phyloP scores from a whole-genome alignment of 2,329 filamentous ascomycete genomes.

The Talaromyces sp. region DNA sequence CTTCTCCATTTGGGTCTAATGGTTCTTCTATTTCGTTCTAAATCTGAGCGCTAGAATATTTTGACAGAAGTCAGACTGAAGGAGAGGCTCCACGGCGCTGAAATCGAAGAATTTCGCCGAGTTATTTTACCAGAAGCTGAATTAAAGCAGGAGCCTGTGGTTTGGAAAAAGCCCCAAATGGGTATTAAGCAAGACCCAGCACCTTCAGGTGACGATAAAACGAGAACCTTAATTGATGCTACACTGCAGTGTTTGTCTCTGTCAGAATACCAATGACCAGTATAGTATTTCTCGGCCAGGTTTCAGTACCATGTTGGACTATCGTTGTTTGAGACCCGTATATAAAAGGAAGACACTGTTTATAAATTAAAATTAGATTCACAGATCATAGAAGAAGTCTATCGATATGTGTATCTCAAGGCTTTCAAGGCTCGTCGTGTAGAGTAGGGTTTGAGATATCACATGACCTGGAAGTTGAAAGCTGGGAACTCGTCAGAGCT shows the following conservation, averaged over 20 bases:
- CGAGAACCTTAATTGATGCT: background rate
- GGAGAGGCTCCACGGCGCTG: background rate
- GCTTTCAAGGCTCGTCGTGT: background rate
- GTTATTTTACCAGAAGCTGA: background rate
- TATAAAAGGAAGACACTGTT: background rate
- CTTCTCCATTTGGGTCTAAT: background rate
- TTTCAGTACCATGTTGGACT: background rate
- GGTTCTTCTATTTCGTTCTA: background rate
- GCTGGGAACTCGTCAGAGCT: background rate
- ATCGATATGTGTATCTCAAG: background rate
- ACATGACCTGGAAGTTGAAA: background rate
- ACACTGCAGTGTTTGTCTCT: background rate
- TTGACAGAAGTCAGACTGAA: background rate
- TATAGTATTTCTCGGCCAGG: background rate
- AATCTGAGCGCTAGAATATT: background rate
- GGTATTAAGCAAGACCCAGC: background rate
- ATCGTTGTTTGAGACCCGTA: background rate
- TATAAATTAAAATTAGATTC: background rate
- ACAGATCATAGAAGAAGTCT: background rate
- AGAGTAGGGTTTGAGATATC: background rate
- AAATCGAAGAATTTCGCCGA: background rate
- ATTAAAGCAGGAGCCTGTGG: background rate
- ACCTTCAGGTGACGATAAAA: background rate
- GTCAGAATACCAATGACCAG: background rate
- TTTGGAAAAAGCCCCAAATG: background rate